Evolutionary conservation across 2,329 filamentous ascomycete species (phyloP).

Genomic region (Ceratocystis albifundus): DNA sequence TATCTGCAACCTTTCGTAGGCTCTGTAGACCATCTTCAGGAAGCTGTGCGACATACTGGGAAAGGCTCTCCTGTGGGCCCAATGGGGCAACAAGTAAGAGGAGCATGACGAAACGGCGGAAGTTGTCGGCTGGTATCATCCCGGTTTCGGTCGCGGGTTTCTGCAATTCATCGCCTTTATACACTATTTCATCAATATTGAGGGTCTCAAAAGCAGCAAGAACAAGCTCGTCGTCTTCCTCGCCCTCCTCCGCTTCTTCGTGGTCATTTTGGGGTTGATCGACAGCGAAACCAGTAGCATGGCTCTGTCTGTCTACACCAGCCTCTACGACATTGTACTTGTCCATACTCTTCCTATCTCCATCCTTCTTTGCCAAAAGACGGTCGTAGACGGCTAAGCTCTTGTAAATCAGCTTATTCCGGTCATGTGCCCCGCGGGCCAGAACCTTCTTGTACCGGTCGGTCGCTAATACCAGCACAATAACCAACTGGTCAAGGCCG

Average conservation of each 20-base stretch:
- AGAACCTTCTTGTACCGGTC: slow-evolving; percentile 56
- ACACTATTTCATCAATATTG: slow-evolving; percentile 51
- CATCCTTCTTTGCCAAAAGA: slow-evolving; percentile 10
- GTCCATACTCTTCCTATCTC: slow-evolving; percentile 24
- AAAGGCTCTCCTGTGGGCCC: slow-evolving; percentile 51
- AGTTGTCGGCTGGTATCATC: slow-evolving; percentile 62
- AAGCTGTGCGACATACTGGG: slow-evolving; percentile 47
- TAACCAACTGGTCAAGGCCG: slow-evolving; percentile 57
- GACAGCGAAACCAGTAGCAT: slow-evolving; percentile 36
- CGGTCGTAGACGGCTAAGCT: slow-evolving; percentile 62
- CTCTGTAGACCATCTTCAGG: slow-evolving; percentile 40
- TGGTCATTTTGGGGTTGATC: slow-evolving; percentile 36
- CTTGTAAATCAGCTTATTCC: slow-evolving; percentile 55
- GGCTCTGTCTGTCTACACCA: slow-evolving; percentile 12
- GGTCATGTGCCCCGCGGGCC: slow-evolving; percentile 44
- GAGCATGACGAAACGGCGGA: slow-evolving; percentile 58
- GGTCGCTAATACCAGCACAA: slow-evolving; percentile 61
- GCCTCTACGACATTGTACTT: not conserved
- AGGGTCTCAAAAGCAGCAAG: slow-evolving; percentile 58
- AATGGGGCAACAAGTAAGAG: slow-evolving; percentile 56
- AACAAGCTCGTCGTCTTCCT: slow-evolving; percentile 46
- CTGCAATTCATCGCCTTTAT: slow-evolving; percentile 39
- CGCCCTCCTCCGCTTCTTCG: slow-evolving; percentile 32
- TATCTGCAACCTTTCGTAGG: slow-evolving; percentile 51
- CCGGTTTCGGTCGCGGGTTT: slow-evolving; percentile 38